Conservation (phyloP, 2,329 filamentous ascomycete species). For the Trichoderma citrinoviride region DNA sequence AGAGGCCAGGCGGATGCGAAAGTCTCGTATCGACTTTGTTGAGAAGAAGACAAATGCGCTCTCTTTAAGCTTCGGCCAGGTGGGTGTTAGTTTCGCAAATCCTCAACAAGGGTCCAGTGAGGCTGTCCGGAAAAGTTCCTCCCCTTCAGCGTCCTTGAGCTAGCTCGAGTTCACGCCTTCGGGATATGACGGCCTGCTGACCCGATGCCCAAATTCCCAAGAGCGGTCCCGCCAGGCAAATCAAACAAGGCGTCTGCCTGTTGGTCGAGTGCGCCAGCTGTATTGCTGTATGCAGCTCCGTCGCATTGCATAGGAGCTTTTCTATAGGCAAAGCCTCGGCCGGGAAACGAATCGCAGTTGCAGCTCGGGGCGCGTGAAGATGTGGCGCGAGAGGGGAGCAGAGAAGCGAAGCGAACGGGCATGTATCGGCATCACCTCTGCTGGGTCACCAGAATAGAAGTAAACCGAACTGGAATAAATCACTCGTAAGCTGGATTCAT, state of each 20-base stretch:
- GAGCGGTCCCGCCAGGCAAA: not conserved
- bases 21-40: too few relatives aligned
- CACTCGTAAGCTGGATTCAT: not conserved
- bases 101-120: not conserved
- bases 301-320: not conserved
- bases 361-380: not conserved
- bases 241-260: too few relatives aligned
- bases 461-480: not conserved
- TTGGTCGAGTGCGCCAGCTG: not conserved
- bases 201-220: constrained; percentile 13
- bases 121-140: not conserved
- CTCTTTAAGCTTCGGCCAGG: too few relatives aligned
- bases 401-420: not conserved
- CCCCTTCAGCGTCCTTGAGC: not conserved
- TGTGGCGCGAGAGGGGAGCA: not conserved
- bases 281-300: not conserved
- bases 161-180: not conserved
- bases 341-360: not conserved
- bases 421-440: not conserved
- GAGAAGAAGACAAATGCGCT: too few relatives aligned
- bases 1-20: not conserved
- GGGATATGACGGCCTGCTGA: constrained; percentile 3
- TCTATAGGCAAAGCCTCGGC: not conserved
- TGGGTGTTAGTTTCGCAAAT: not conserved
- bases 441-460: not conserved